Conservation (phyloP, 2,329 filamentous ascomycete genomes). For the Calonectria henricotiae region DNA sequence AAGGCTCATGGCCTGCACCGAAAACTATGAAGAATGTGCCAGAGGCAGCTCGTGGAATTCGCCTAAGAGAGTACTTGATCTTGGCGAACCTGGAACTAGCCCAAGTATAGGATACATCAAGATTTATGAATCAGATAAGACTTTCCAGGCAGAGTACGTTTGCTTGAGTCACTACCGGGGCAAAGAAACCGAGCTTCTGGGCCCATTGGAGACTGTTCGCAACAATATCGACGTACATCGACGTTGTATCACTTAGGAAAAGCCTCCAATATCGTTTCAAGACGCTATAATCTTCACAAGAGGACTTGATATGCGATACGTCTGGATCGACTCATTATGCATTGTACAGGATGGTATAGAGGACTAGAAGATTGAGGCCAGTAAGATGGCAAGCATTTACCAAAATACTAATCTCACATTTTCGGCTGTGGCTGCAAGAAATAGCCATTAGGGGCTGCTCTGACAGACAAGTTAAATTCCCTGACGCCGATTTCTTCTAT, state of each 20-base stretch:
- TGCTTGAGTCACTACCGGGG: not conserved
- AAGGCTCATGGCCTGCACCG: not conserved
- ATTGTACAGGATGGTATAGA: not conserved
- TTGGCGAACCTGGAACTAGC: not conserved
- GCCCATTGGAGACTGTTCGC: not conserved
- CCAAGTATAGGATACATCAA: not conserved
- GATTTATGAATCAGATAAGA: not conserved
- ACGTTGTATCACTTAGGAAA: not conserved
- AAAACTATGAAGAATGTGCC: not conserved
- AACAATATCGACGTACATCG: not conserved
- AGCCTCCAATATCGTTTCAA: not conserved
- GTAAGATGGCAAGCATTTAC: not conserved
- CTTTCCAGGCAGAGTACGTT: not conserved
- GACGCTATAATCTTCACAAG: not conserved
- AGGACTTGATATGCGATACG: not conserved
- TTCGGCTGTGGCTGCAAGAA: not conserved
- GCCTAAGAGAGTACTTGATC: not conserved
- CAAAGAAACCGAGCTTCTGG: not conserved
- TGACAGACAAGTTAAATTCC: not conserved
- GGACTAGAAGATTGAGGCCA: not conserved
- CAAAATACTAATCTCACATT: not conserved
- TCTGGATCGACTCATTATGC: not conserved
- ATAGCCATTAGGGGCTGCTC: not conserved
- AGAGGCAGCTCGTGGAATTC: not conserved
- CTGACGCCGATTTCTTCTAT: not conserved